These are phyloP conservation scores for Colletotrichum camelliae DNA, from an alignment of 2,329 filamentous ascomycete species.

Conservation along the genomic window DNA sequence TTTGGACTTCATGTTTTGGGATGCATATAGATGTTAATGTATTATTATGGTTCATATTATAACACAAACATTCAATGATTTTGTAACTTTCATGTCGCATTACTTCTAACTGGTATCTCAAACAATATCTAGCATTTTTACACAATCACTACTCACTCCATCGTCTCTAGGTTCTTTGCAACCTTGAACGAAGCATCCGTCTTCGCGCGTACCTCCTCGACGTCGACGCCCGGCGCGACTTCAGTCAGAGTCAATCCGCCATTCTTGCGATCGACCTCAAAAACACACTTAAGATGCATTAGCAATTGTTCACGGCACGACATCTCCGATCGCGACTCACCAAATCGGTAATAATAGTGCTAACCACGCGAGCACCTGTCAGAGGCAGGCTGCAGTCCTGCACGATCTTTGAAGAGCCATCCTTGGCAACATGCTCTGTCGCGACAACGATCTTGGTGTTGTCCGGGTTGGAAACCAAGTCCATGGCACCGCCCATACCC, in stretches of 20 bases:
- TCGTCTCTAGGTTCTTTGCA: conserved; percentile 58
- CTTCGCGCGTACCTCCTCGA: conserved; percentile 73
- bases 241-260: conserved; percentile 73
- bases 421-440: conserved; percentile 73
- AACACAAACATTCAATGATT: background rate
- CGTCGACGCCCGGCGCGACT: conserved; percentile 69
- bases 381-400: conserved; percentile 68
- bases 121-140: background rate
- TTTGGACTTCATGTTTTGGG: background rate
- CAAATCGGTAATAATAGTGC: conserved; percentile 76
- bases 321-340: conserved; percentile 46
- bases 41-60: background rate
- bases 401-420: conserved; percentile 71
- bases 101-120: conserved; percentile 1
- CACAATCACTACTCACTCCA: conserved; percentile 36
- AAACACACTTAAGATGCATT: conserved; percentile 60
- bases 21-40: conserved; percentile 8
- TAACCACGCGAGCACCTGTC: conserved; percentile 71
- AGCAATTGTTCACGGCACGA: background rate
- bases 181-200: conserved; percentile 73
- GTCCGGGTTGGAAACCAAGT: conserved; percentile 73
- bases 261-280: conserved; percentile 68
- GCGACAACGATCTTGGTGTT: conserved; percentile 75
- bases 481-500: conserved; percentile 85
- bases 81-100: background rate